These are phyloP conservation scores for Yamadazyma mexicana DNA, from an alignment of 1,139 yeast genomes.

Conservation along the genomic window DNA sequence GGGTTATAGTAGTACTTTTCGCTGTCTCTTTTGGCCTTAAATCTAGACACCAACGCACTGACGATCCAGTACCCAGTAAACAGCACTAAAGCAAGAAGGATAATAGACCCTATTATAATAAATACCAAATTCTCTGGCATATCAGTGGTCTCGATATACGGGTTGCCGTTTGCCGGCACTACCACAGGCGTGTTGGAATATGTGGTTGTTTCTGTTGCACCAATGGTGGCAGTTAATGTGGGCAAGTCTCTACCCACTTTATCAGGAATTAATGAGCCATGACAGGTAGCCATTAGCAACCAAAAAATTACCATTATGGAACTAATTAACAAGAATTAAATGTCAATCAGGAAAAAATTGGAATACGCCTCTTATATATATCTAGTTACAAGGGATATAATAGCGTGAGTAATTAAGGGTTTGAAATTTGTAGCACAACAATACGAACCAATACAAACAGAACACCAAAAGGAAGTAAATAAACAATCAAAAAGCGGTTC, in stretches of 20 bases:
- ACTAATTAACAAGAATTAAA: background rate
- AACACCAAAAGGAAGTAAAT: constrained; percentile 1
- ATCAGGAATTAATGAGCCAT: background rate
- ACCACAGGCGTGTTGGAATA: constrained; percentile 6
- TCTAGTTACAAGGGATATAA: too few species aligned
- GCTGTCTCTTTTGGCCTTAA: constrained; percentile 38
- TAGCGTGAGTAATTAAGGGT: background rate
- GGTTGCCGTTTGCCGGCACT: constrained; percentile 22
- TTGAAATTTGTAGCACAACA: background rate
- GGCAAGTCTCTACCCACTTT: constrained; percentile 5
- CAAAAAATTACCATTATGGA: background rate
- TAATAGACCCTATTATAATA: constrained; percentile 40
- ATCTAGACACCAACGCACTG: constrained; percentile 22
- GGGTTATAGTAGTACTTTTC: constrained; percentile 30
- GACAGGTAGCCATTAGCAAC: background rate
- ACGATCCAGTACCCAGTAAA: constrained; percentile 24
- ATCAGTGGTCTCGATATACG: constrained; percentile 28
- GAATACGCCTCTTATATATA: background rate
- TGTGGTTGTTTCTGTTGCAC: constrained; percentile 4
- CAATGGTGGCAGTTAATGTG: background rate
- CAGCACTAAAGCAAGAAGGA: constrained; percentile 26
- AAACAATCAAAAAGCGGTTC: constrained; percentile 4
- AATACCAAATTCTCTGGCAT: constrained; percentile 43
- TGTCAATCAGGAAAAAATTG: background rate
- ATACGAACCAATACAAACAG: background rate